Evolutionary conservation across 2,329 filamentous ascomycete species (phyloP).

Genomic region (Fusarium nematophilum): DNA sequence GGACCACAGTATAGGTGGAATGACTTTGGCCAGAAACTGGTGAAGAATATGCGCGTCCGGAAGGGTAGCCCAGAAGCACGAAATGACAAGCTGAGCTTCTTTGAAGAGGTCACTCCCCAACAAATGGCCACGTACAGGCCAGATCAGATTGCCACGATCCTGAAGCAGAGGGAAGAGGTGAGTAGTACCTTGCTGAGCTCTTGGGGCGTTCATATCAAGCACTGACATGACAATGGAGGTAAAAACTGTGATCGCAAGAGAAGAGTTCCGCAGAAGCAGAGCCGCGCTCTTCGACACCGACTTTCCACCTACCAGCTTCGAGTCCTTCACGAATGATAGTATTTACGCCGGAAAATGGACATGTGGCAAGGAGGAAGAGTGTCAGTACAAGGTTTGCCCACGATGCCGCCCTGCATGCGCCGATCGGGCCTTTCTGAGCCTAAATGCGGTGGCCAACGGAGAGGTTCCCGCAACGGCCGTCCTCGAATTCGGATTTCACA

Average conservation of each 20-base stretch:
- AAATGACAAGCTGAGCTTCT: conserved; percentile 56
- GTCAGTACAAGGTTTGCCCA: conserved; percentile 63
- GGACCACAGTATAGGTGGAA: conserved; percentile 48
- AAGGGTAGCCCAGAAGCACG: conserved; percentile 55
- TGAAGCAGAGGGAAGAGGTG: conserved; percentile 64
- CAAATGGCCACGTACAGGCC: conserved; percentile 59
- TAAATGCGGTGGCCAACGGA: conserved; percentile 61
- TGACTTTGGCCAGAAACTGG: conserved; percentile 48
- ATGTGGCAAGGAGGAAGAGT: conserved; percentile 54
- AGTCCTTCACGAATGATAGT: conserved; percentile 23
- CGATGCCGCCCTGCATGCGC: conserved; percentile 58
- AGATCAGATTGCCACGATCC: conserved; percentile 58
- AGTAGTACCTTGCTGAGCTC: conserved; percentile 11
- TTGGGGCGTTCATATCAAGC: conserved; percentile 43
- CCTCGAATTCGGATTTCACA: conserved; percentile 64
- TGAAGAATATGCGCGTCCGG: conserved; percentile 49
- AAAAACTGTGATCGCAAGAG: conserved; percentile 45
- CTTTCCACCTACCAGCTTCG: conserved; percentile 28
- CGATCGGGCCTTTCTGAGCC: conserved; percentile 60
- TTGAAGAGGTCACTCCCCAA: conserved; percentile 57
- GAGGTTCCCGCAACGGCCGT: conserved; percentile 63
- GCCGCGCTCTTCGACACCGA: conserved; percentile 34
- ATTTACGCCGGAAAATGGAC: conserved; percentile 53
- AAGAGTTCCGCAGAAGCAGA: conserved; percentile 40
- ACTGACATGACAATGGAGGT: conserved; percentile 21